Evolutionary conservation across 371 early-diverging fungal species (phyloP).

Genomic region (Mucor mucedo): DNA sequence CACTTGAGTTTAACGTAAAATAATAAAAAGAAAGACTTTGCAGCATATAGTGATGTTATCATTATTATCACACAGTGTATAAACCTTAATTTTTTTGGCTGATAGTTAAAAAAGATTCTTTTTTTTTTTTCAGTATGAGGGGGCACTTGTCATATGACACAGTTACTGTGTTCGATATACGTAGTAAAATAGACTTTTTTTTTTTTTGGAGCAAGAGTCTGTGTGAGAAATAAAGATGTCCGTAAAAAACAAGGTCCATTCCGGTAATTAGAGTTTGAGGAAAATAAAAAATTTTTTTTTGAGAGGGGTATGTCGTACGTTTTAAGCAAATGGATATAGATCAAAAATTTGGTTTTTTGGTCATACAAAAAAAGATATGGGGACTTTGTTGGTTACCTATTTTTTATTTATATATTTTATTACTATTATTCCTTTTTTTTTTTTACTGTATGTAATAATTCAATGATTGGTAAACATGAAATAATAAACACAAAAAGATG

Average conservation of each 20-base stretch:
- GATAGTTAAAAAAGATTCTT: no score
- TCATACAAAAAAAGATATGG: slow-evolving; percentile 2
- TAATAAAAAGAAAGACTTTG: no score
- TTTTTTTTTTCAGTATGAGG: background rate
- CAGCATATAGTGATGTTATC: background rate
- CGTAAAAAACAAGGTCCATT: background rate
- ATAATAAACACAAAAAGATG: background rate
- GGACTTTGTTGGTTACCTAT: background rate
- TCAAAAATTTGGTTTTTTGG: slow-evolving; percentile 1
- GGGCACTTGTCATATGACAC: slow-evolving; percentile 1
- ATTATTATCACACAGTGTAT: background rate
- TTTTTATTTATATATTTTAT: no score
- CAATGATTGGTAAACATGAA: background rate
- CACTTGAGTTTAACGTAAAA: no score
- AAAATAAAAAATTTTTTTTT: background rate
- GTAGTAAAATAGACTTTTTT: background rate
- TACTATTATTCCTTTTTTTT: no score
- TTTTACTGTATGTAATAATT: background rate
- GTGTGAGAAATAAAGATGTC: background rate
- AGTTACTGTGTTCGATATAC: background rate
- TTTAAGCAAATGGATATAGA: slow-evolving; percentile 6
- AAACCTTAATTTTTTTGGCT: background rate
- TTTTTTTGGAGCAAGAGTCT: background rate
- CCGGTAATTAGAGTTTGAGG: background rate
- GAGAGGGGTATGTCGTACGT: background rate